These are phyloP conservation scores for Sclerotinia sclerotiorum DNA, from an alignment of 2,329 filamentous ascomycete genomes.

Conservation along the genomic window DNA sequence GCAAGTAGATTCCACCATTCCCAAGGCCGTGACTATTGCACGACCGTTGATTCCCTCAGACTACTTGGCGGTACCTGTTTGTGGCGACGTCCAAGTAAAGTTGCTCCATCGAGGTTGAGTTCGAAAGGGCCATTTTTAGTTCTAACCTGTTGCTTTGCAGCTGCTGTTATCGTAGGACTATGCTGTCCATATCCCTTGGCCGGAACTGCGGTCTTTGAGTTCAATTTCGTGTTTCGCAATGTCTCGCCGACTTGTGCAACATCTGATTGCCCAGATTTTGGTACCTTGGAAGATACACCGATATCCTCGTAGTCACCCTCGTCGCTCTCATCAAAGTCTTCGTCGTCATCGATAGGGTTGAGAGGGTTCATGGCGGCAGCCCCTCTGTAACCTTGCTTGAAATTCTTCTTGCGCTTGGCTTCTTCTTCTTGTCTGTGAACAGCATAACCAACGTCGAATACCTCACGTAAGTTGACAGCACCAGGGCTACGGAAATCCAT, in stretches of 20 bases:
- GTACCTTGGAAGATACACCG: constrained; percentile 61
- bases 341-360: constrained; percentile 63
- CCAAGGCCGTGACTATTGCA: constrained; percentile 25
- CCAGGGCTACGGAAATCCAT: constrained; percentile 95
- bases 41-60: constrained; percentile 35
- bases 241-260: constrained; percentile 80
- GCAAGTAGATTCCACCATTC: neutral
- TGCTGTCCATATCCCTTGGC: constrained; percentile 82
- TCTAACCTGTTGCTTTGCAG: constrained; percentile 75
- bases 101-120: constrained; percentile 86
- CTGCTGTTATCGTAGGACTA: constrained; percentile 77
- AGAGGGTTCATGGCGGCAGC: constrained; percentile 63
- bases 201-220: constrained; percentile 59
- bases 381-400: constrained; percentile 67
- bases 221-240: constrained; percentile 79
- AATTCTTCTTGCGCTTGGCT: constrained; percentile 83
- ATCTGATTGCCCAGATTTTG: constrained; percentile 57
- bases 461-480: constrained; percentile 91
- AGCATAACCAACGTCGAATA: constrained; percentile 97
- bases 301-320: constrained; percentile 59
- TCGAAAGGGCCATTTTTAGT: constrained; percentile 82
- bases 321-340: constrained; percentile 65
- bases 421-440: constrained; percentile 97
- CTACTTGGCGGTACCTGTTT: constrained; percentile 47
- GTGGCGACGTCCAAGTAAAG: constrained; percentile 72